Evolutionary conservation across 352 stramenopile species (phyloP).

Genomic region (Pythium volutum): DNA sequence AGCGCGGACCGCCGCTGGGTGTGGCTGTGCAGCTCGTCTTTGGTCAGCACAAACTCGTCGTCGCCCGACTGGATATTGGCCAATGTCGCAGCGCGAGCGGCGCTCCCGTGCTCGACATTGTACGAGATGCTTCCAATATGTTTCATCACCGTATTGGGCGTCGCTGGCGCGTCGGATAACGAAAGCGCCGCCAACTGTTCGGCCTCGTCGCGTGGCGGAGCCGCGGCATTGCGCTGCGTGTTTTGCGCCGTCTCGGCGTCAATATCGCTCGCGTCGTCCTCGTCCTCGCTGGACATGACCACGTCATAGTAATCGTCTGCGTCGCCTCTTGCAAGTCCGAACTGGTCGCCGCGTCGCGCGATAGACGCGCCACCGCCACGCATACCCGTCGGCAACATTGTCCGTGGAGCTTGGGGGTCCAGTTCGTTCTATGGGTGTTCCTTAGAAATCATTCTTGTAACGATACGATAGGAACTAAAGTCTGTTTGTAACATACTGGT

Average conservation of each 20-base stretch:
- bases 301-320: constrained; percentile 62
- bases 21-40: constrained; percentile 35
- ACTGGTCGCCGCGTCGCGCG: constrained; percentile 10
- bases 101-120: background rate
- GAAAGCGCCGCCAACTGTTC: constrained; percentile 8
- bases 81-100: background rate
- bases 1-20: constrained; percentile 34
- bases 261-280: constrained; percentile 29
- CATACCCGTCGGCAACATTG: background rate
- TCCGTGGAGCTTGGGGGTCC: background rate
- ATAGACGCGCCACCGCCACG: background rate
- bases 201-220: constrained; percentile 13
- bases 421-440: too few species aligned
- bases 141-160: constrained; percentile 6
- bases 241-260: constrained; percentile 26
- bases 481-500: too few species aligned
- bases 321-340: constrained; percentile 20
- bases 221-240: constrained; percentile 5
- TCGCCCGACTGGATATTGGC: constrained; percentile 7
- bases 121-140: constrained; percentile 24
- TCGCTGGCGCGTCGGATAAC: background rate
- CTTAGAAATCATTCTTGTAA: background rate
- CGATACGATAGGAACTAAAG: background rate
- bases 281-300: constrained; percentile 57
- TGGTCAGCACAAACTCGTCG: constrained; percentile 40